Percentiles rank a stretch among this genome's conserved stretches.
Conservation (phyloP, 2,329 filamentous ascomycete species). For the Colletotrichum zoysiae region DNA sequence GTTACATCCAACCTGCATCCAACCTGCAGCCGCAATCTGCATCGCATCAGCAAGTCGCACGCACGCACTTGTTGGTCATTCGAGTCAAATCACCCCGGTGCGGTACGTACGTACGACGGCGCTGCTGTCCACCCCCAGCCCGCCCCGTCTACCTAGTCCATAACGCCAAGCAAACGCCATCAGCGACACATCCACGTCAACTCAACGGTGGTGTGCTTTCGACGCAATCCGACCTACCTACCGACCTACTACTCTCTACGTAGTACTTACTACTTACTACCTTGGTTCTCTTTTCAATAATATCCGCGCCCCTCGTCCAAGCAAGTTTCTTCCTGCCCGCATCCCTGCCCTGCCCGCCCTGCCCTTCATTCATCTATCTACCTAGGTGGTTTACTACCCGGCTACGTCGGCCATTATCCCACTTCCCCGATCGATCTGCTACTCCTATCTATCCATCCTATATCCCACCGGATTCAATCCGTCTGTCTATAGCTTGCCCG, state of each 20-base stretch:
- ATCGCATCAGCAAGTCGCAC: not conserved
- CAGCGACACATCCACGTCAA: not conserved
- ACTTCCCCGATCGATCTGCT: not conserved
- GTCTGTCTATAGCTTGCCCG: not conserved
- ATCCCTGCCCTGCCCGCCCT: not conserved
- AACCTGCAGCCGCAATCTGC: constrained; percentile 3
- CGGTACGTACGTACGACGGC: too few species aligned
- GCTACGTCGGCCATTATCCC: not conserved
- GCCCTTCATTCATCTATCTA: not conserved
- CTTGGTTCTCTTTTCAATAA: not conserved
- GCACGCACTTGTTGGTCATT: not conserved
- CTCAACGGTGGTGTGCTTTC: not conserved
- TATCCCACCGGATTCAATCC: not conserved
- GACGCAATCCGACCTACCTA: not conserved
- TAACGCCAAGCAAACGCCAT: not conserved
- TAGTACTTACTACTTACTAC: not conserved
- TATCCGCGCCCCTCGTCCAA: not conserved
- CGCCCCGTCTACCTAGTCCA: too few species aligned
- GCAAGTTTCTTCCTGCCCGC: not conserved
- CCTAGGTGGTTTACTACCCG: not conserved
- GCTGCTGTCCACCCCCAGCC: not conserved
- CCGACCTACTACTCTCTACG: too few species aligned
- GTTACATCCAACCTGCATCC: constrained; percentile 10
- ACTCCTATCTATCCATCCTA: not conserved
- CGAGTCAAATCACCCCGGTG: not conserved